These are phyloP conservation scores for Pueraria montana DNA, from an alignment of 306 rosid genomes.

Conservation along the genomic window DNA sequence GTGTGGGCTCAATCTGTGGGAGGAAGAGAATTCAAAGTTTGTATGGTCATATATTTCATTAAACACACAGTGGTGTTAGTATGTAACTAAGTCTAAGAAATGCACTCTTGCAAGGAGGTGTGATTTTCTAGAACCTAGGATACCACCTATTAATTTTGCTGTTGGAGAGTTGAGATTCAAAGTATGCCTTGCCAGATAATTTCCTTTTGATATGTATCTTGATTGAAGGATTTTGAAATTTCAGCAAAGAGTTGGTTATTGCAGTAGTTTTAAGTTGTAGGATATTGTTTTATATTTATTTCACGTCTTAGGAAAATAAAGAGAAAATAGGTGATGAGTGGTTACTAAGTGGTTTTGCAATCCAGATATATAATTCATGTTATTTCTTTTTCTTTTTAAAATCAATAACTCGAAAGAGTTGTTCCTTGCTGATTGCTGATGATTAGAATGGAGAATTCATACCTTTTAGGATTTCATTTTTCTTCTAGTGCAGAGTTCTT, in stretches of 20 bases:
- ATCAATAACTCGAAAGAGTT: neutral
- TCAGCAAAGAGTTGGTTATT: neutral
- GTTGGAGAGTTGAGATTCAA: neutral
- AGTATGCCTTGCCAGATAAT: neutral
- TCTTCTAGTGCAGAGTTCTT: constrained; percentile 26
- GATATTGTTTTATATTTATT: neutral
- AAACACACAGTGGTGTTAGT: neutral
- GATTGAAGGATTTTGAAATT: constrained; percentile 9
- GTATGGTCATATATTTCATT: neutral
- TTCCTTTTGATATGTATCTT: neutral
- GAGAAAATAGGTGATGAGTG: constrained; percentile 3
- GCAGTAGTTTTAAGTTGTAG: neutral
- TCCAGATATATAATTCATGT: neutral
- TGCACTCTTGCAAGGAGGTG: neutral
- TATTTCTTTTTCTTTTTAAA: neutral
- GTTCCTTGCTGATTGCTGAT: constrained; percentile 31
- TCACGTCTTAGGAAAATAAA: neutral
- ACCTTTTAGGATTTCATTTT: constrained; percentile 1
- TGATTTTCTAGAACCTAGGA: neutral
- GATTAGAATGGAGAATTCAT: constrained; percentile 18
- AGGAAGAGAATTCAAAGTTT: neutral
- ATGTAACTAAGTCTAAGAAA: neutral
- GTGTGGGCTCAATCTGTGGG: neutral
- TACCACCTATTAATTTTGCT: neutral
- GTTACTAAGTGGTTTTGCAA: constrained; percentile 4